Percentiles rank a stretch among this genome's conserved stretches.
Evolutionary conservation across 352 stramenopile species (phyloP).

Genomic region (Aphanomyces cochlioides): DNA sequence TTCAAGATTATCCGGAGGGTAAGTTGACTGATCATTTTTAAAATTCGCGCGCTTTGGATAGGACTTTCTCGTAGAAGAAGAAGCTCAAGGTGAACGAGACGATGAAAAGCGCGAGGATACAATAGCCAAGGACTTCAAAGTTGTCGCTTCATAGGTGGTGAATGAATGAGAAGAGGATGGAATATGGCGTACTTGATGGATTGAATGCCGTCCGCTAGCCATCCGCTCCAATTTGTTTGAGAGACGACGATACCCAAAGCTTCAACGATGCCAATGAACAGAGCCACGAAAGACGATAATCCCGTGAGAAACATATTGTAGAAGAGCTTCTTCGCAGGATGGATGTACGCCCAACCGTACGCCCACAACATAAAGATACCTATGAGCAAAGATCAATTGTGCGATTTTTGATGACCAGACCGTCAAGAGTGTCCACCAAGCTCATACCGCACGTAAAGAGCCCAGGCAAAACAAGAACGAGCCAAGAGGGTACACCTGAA

Average conservation of each 20-base stretch:
- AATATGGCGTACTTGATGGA: slow-evolving; percentile 17
- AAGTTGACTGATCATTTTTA: background rate
- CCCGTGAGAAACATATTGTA: slow-evolving; percentile 33
- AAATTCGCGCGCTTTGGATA: background rate
- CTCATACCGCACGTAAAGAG: slow-evolving; percentile 32
- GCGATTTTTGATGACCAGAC: background rate
- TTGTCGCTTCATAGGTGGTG: slow-evolving; percentile 12
- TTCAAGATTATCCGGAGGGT: no score
- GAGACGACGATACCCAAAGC: slow-evolving; percentile 15
- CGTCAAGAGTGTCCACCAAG: slow-evolving; percentile 32
- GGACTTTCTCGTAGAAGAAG: background rate
- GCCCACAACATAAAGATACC: slow-evolving; percentile 32
- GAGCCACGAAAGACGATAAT: slow-evolving; percentile 19
- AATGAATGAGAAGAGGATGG: background rate
- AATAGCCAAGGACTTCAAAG: slow-evolving; percentile 30
- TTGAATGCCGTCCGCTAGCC: slow-evolving; percentile 12
- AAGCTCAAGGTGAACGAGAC: background rate
- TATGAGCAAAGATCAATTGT: background rate
- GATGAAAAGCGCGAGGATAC: slow-evolving; percentile 28
- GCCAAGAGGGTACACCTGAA: background rate
- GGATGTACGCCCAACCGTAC: slow-evolving; percentile 30
- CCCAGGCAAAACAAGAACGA: slow-evolving; percentile 27
- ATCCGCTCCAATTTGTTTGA: background rate
- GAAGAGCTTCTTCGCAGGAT: slow-evolving; percentile 29
- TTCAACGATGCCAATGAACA: slow-evolving; percentile 26